Evolutionary conservation across 345 rosid species (phyloP), one percentile per base, ranked within the genome.

Genomic region (Ceriops decandra): DNA sequence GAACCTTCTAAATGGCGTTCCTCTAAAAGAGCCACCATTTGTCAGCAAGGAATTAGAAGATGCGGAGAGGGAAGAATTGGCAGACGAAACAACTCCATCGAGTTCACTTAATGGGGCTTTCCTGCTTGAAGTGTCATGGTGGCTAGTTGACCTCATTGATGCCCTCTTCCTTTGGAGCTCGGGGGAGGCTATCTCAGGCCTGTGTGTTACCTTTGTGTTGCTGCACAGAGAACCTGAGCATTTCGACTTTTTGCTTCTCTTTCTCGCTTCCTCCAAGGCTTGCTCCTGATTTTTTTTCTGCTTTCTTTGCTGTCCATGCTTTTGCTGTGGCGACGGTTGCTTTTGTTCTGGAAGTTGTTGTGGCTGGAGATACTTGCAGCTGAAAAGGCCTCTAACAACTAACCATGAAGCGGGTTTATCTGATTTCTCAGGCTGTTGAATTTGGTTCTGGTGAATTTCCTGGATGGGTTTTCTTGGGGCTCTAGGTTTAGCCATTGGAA

Each of bases 151-250:
- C 47, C 60, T 69, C 57, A 69, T 8, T 2, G 81, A 66, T 46
- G 79, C 80, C 78, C 80, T 79, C 66, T 76, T 87, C 77, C 68
- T 85, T 20, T 63, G 86, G 66, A 68, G 28, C 47, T 84, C 90
- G 49, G 85, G 85, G 30, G 85, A 80, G 16, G 77, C 33, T 13
- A 53, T 63, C 64, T 81, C 84, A 10, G 87, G 86, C 71, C 77
- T 80, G 33, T 84, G 83, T 83, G 80, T 82, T 33, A 87, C 83
- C 75, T 84, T 82, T 31, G 91, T 87, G 82, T 87, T 89, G 85
- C 85, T 89, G 72, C 95, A 89, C 7, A 89, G 70, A 8, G 95
- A 89, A 20, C 91, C 95, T 15, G 95, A 87, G 60, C 95, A 87
- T 68, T 74, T 89, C 76, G 87, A 80, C 72, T 89, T 89, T 88